Conservation (phyloP, 2,329 filamentous ascomycete genomes). For the Sporothrix dimorphospora region DNA sequence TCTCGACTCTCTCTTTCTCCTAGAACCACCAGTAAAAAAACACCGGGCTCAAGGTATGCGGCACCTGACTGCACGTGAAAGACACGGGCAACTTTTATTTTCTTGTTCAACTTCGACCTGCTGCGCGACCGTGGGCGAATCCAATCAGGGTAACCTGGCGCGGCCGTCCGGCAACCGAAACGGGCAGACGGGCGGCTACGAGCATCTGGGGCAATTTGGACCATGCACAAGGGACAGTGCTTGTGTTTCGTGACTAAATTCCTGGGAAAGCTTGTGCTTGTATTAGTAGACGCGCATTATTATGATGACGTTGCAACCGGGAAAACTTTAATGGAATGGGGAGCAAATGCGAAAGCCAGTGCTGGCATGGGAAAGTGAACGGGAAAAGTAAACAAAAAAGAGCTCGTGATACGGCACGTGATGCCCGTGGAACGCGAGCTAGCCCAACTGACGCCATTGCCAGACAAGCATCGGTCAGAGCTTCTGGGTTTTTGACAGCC, state of each 20-base stretch:
- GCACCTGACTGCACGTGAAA: background rate
- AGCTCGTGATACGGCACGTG: background rate
- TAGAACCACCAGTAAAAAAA: no score
- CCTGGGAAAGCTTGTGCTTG: background rate
- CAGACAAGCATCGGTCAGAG: background rate
- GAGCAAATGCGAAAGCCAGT: background rate
- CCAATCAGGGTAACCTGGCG: background rate
- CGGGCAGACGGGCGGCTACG: slow-evolving; percentile 20
- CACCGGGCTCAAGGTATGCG: background rate
- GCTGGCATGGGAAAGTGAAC: background rate
- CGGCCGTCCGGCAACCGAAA: slow-evolving; percentile 26
- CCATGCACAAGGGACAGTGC: background rate
- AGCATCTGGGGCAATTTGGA: background rate
- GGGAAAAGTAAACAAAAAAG: background rate
- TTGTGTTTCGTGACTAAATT: background rate
- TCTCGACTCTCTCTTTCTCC: no score
- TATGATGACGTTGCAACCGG: background rate
- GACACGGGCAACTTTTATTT: background rate
- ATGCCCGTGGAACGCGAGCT: no score
- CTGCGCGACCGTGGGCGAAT: background rate
- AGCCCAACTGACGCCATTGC: background rate
- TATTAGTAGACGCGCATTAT: background rate
- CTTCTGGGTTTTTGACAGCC: background rate
- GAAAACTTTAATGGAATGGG: background rate
- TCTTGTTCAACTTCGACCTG: background rate